These are phyloP conservation scores for Carallia brachiata DNA, from an alignment of 345 rosid genomes.

Conservation along the genomic window DNA sequence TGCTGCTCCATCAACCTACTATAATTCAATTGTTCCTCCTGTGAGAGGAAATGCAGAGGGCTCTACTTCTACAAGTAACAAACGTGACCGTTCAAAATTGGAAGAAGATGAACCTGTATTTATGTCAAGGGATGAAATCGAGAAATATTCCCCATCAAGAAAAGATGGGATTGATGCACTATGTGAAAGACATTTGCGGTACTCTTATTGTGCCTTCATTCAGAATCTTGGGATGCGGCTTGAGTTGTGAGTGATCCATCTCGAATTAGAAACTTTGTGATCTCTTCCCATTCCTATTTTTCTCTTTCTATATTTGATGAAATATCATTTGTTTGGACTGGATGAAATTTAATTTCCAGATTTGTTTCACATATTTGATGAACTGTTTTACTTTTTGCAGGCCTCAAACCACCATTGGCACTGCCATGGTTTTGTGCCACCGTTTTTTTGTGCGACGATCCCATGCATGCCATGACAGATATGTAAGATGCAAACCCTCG, in stretches of 20 bases:
- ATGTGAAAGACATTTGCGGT: conserved; percentile 70
- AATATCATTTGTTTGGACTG: not conserved
- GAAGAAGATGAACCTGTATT: conserved; percentile 65
- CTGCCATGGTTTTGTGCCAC: conserved; percentile 83
- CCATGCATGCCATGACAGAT: conserved; percentile 83
- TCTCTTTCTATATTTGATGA: not conserved
- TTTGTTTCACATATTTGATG: not conserved
- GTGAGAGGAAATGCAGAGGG: conserved; percentile 39
- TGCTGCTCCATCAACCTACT: conserved; percentile 24
- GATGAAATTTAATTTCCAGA: not conserved
- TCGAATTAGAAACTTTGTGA: not conserved
- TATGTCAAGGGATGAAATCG: conserved; percentile 74
- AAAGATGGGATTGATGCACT: conserved; percentile 74
- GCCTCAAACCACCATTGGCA: conserved; percentile 72
- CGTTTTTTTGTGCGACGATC: conserved; percentile 74
- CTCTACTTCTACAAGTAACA: conserved; percentile 43
- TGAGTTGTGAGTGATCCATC: conserved; percentile 56
- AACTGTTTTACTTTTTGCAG: conserved; percentile 32
- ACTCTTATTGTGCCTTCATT: conserved; percentile 70
- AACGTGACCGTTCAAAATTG: conserved; percentile 55
- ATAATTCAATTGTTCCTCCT: conserved; percentile 29
- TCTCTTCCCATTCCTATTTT: not conserved
- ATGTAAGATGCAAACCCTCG: conserved; percentile 44
- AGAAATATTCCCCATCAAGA: conserved; percentile 71
- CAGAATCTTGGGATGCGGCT: conserved; percentile 66